Evolutionary conservation across 2,329 filamentous ascomycete genomes (phyloP), one percentile per base, ranked within the genome.

Genomic region (Thelonectria olida): DNA sequence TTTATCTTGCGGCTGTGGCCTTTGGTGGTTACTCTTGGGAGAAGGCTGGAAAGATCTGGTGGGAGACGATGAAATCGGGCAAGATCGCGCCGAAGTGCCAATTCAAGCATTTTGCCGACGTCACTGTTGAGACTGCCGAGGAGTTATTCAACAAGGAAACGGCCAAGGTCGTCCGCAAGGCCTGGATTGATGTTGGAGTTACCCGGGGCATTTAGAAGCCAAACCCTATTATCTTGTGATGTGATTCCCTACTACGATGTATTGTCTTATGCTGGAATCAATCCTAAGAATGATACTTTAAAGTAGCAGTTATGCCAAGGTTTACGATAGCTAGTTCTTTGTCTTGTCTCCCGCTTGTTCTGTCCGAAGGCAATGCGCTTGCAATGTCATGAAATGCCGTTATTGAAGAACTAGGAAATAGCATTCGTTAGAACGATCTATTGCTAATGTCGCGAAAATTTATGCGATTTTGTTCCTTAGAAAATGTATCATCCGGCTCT

Each of bases 11-110:
- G 10, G 73, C 82, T 2, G 71, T 76, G 5, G 77, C 74, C 2
- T 80, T 87, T 64, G 84, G 83, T 13, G 84, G 85, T 5, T 83
- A 80, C 68, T 81, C 81, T 4, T 87, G 81, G 81, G 82, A 85
- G 67, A 84, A 82, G 73, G 81, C 81, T 8, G 83, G 83, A 12
- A 78, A 81, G 64, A 82, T 84, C 58, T 85, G 82, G 82, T 85
- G 82, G 82, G 78, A 80, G 67, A 74, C 82, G 0, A 76, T 85
- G 78, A 77, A 69, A n/a, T 80, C 78, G 31, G 80, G 80, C 17
- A 76, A 75, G 17, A 66, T 85, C 7, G 74, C 79, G 0, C 57
- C 75, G n/a, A 72, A 69, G 10, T 81, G 78, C 67, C 81, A 74
- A 7, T 85, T 85, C 64, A 61, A 78, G 38, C 79, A 84, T 63